Evolutionary conservation across 2,329 filamentous ascomycete genomes (phyloP), one percentile per base, ranked within the genome.

Genomic region (Fusarium torreyae): DNA sequence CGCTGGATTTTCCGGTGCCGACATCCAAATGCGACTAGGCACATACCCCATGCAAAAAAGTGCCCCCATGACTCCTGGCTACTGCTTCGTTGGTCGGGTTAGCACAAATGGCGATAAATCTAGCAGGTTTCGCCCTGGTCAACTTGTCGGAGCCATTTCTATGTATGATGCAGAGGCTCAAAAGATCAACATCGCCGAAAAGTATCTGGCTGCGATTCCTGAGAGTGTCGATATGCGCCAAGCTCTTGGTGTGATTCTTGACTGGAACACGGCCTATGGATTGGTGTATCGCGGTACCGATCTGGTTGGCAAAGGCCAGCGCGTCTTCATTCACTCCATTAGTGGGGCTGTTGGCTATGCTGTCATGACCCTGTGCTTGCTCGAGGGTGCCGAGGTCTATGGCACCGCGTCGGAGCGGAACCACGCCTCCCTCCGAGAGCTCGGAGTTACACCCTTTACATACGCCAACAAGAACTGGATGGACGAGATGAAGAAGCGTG

Each of bases 391-490:
- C 22, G 76, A 77, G 18, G 80, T 86, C 17, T 86, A 85, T 72
- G 84, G 84, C 33, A 86, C 84, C 0, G 84, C 84, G 1, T 82
- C 81, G 1, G 74, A 75, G 63, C 77, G 81, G 14, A 86, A 86
- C 65, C 84, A 86, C 67, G 75, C 73, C 2, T 73, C 71, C 4
- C 76, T 86, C 1, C 75, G 76, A 0, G 70, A 74, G 4, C 70
- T 77, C 3, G 84, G 84, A 7, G 82, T 77, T 0, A 77, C 69
- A 0, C 83, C 83, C 0, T 86, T 85, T 53, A 79, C 79, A 1
- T 87, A 87, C 75, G 78, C 76, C 11, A 77, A 85, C 72, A 86
- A 86, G 73, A 69, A 80, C 45, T 86, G 84, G 85, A 84, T 86
- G 38, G 52, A 58, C 22, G 76, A 75, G 7, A 84, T 86, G 81